Evolutionary conservation across 441 rosid species (phyloP), one percentile per base, ranked within the genome.

Genomic region (Croton laevigatus): DNA sequence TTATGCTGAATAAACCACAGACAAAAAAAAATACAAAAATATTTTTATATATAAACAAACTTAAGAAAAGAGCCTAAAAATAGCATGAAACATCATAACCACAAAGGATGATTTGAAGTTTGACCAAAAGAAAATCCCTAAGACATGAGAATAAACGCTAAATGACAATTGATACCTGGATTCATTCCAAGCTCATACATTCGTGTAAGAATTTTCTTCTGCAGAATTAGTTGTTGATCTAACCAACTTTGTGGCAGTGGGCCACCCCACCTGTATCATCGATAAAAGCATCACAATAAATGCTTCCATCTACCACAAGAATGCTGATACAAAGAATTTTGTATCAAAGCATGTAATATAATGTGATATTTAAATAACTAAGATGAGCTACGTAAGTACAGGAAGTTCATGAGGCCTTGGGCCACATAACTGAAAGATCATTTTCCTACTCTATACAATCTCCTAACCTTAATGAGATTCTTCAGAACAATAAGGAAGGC

Each of bases 131-230:
- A 20, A 51, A 38, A 17, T 62, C 51, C 42, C 9, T 13, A 44
- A 51, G 14, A 55, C 19, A 49, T 52, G 62, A 49, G 23, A 75
- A 46, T 17, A 34, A 34, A 44, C 62, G 48, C 36, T 38, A 67
- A 58, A 59, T 61, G 51, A 44, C 20, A 46, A 59, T 32, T 52
- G 51, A 49, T 79, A 87, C 92, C 95, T 80, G 91, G 92, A 58
- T 88, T 87, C 91, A 89, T 89, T 74, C 95, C 95, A 63, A 89
- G 85, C 78, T 84, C 89, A 73, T 81, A 80, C 86, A 89, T 89
- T 78, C 90, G 85, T 54, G 70, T 32, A 27, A 89, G 88, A 72
- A 87, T 85, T 81, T 82, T 84, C 76, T 87, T 87, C 84, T 87
- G 90, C 75, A 87, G 74, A 67, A 40, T 6, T 74, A 89, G 73